These are phyloP conservation scores for Dipodascus albidus DNA, from an alignment of 805 yeast species.

Conservation along the genomic window DNA sequence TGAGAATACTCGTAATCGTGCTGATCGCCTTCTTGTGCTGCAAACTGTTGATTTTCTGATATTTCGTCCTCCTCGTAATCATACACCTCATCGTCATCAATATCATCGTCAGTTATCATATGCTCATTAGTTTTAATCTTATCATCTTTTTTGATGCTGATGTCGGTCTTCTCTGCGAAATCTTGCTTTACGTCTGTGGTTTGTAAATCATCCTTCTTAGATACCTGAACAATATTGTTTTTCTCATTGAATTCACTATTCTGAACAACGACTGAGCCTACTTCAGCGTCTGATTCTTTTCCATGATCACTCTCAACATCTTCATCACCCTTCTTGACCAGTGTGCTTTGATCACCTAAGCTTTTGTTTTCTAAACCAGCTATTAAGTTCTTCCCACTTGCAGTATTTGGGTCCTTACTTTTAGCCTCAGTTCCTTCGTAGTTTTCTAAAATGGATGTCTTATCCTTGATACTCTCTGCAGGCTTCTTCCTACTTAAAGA, in stretches of 20 bases:
- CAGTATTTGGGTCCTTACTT: not conserved
- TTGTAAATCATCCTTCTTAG: not conserved
- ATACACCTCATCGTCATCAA: not conserved
- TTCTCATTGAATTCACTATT: not conserved
- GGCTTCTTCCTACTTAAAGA: too few relatives aligned
- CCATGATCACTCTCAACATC: too few relatives aligned
- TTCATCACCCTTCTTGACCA: not conserved
- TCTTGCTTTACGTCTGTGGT: not conserved
- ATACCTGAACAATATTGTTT: not conserved
- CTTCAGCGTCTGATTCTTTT: too few relatives aligned
- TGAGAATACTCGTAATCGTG: not conserved
- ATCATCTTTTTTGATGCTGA: too few relatives aligned
- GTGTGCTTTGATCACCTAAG: not conserved
- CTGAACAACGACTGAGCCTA: too few relatives aligned
- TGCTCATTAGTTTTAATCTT: not conserved
- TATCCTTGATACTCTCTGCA: too few relatives aligned
- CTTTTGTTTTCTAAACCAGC: too few relatives aligned
- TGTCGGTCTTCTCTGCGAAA: too few relatives aligned
- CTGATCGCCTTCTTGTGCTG: not conserved
- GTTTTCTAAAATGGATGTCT: too few relatives aligned
- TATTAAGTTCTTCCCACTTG: not conserved
- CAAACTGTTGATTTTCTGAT: not conserved
- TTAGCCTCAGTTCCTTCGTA: too few relatives aligned
- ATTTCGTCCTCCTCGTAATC: not conserved
- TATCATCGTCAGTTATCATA: not conserved